Base-by-base conservation (phyloP, 2,329 filamentous ascomycete species). In the Aureobasidium pullulans region DNA sequence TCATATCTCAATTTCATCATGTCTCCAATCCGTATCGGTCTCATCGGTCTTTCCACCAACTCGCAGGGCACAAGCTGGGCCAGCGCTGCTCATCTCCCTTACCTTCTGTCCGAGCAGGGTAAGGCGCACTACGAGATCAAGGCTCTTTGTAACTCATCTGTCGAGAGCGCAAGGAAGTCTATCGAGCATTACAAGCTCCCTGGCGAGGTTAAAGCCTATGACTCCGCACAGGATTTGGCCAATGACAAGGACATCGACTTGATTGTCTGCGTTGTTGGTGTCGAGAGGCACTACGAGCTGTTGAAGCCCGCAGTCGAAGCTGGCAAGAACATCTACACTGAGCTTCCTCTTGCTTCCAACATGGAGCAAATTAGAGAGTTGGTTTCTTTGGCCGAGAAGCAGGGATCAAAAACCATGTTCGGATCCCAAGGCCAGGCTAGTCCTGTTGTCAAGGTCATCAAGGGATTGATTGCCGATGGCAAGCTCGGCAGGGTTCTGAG, bases 1-100 rank as follows among this genome's bases (percentile, higher is more conserved):
- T 8, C 32, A 34, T 5, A 28, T 15, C 6, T 23, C 15, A 28
- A 34, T 37, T 13, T 32, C 32, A 43, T 11, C 46, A 59, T 59
- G 57, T 39, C 57, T 23, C 79, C 76, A 13, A 82, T 84, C 61
- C 78, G 80, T 56, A 70, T 81, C 15, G 84, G 77, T 32, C 73
- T 86, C n/a, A 75, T 84, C 60, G 84, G 83, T 47, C 80, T 85
- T 56, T 84, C 81, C 1, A 60, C 58, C 15, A 76, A 75, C 4
- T 60, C 58, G 7, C 32, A 60, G 42, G 32, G n/a, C 39, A 60
- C 58, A 4, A 76, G 77, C 0, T 87, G 83, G 83, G 82, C 81
- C 2, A 74, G 72, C 34, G 64, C 66, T 29, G 81, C 79, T 2
- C 84, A 87, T 65, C 76, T 86, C 0, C 82, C 84, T 0, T 85